phyloP scores from a whole-genome alignment of 2,329 filamentous ascomycete species.

The Coleophoma crateriformis region DNA sequence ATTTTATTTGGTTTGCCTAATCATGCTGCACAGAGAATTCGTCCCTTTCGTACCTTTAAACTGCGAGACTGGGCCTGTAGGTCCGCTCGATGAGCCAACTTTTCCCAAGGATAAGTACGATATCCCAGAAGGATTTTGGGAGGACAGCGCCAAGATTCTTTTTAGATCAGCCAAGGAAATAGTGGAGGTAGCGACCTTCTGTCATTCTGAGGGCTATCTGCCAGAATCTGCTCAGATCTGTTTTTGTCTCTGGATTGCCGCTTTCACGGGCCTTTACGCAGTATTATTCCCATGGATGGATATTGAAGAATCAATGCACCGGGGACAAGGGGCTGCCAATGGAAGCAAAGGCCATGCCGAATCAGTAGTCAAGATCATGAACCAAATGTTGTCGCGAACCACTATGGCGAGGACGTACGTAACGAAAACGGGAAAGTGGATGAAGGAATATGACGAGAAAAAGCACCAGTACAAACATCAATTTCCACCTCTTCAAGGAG shows the following conservation, averaged over 20 bases:
- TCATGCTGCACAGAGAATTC: conserved; percentile 65
- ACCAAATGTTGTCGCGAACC: conserved; percentile 43
- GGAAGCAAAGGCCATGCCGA: conserved; percentile 22
- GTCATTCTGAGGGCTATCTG: conserved; percentile 50
- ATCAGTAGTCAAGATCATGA: conserved; percentile 43
- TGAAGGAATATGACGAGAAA: conserved; percentile 35
- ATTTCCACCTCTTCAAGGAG: conserved; percentile 31
- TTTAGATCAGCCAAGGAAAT: conserved; percentile 60
- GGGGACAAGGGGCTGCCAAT: conserved; percentile 20
- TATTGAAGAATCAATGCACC: conserved; percentile 44
- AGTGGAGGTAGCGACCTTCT: conserved; percentile 58
- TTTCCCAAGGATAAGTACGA: conserved; percentile 41
- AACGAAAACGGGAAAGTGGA: conserved; percentile 43
- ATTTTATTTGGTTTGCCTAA: conserved; percentile 57
- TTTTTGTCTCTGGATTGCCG: conserved; percentile 63
- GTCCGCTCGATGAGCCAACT: conserved; percentile 53
- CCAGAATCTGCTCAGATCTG: conserved; percentile 60
- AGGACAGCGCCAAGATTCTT: conserved; percentile 52
- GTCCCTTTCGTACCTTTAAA: conserved; percentile 59
- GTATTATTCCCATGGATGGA: conserved; percentile 67
- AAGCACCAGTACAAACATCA: conserved; percentile 6
- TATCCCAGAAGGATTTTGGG: conserved; percentile 54
- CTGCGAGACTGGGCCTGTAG: conserved; percentile 36
- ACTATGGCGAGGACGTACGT: conserved; percentile 53
- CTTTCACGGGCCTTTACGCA: conserved; percentile 61